Conservation (phyloP, 2,329 filamentous ascomycete genomes). For the Calonectria pteridis region DNA sequence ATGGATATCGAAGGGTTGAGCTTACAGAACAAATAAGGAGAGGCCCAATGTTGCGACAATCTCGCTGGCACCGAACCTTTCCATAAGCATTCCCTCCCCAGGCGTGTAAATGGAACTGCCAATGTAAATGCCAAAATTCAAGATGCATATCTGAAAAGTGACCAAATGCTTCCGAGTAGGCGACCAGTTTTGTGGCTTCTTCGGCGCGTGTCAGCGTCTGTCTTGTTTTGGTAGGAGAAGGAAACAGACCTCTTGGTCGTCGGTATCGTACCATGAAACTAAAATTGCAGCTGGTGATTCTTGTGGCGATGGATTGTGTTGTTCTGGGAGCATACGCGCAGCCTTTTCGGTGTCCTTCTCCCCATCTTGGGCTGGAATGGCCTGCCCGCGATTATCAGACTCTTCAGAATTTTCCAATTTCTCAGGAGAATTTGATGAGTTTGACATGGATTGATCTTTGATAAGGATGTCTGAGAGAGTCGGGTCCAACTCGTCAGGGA, state of each 20-base stretch:
- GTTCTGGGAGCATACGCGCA: background rate
- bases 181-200: constrained; percentile 15
- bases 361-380: background rate
- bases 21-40: constrained; percentile 3
- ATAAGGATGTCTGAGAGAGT: background rate
- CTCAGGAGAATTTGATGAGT: background rate
- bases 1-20: background rate
- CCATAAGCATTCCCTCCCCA: constrained; percentile 5
- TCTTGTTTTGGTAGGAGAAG: background rate
- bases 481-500: background rate
- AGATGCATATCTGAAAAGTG: constrained; percentile 11
- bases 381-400: background rate
- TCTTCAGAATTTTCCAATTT: background rate
- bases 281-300: background rate
- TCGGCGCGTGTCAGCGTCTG: background rate
- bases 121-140: constrained; percentile 27
- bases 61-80: constrained; percentile 11
- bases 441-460: background rate
- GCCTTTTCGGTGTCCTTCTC: background rate
- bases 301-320: no score
- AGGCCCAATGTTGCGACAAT: constrained; percentile 3
- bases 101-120: constrained; percentile 25
- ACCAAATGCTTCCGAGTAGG: constrained; percentile 5
- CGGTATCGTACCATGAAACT: background rate
- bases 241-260: background rate